Evolutionary conservation across 2,329 filamentous ascomycete genomes (phyloP).

Genomic region (Monosporascus sp.): DNA sequence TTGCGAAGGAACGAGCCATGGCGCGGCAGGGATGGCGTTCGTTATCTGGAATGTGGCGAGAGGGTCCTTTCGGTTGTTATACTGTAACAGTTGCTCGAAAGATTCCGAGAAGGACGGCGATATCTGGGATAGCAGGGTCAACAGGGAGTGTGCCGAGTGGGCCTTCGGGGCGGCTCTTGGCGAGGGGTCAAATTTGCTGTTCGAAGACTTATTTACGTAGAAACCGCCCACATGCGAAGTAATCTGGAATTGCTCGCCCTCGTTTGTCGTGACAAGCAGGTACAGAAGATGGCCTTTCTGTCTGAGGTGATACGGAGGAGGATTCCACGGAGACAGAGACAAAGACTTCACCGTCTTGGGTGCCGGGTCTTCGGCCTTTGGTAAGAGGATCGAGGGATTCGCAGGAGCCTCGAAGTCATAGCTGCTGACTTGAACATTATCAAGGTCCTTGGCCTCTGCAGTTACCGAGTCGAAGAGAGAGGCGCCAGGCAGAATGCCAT

Average conservation of each 20-base stretch:
- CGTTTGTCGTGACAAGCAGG: slow-evolving; percentile 80
- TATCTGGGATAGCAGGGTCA: slow-evolving; percentile 71
- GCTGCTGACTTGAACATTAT: slow-evolving; percentile 36
- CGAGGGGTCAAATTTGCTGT: slow-evolving; percentile 88
- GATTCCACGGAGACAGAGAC: slow-evolving; percentile 90
- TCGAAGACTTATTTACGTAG: slow-evolving; percentile 94
- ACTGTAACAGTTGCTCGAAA: slow-evolving; percentile 76
- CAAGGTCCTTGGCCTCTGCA: slow-evolving; percentile 32
- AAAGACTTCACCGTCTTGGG: slow-evolving; percentile 91
- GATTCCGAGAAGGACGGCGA: slow-evolving; percentile 77
- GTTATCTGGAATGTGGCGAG: slow-evolving; percentile 93
- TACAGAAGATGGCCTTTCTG: slow-evolving; percentile 93
- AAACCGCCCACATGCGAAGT: slow-evolving; percentile 93
- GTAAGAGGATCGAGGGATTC: slow-evolving; percentile 66
- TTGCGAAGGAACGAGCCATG: slow-evolving; percentile 78
- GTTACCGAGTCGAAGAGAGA: slow-evolving; percentile 82
- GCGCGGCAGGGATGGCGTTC: slow-evolving; percentile 86
- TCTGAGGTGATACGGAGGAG: slow-evolving; percentile 83
- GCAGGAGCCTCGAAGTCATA: slow-evolving; percentile 74
- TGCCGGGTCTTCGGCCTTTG: slow-evolving; percentile 58
- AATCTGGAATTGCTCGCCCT: slow-evolving; percentile 91
- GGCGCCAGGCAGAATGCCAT: slow-evolving; percentile 78
- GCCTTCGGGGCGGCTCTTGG: slow-evolving; percentile 76
- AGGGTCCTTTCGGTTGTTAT: slow-evolving; percentile 80
- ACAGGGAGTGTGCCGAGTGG: slow-evolving; percentile 76